Evolutionary conservation across 208 protist species (phyloP), one percentile per base, ranked within the genome.

Genomic region (Tritrichomonas musculus): DNA sequence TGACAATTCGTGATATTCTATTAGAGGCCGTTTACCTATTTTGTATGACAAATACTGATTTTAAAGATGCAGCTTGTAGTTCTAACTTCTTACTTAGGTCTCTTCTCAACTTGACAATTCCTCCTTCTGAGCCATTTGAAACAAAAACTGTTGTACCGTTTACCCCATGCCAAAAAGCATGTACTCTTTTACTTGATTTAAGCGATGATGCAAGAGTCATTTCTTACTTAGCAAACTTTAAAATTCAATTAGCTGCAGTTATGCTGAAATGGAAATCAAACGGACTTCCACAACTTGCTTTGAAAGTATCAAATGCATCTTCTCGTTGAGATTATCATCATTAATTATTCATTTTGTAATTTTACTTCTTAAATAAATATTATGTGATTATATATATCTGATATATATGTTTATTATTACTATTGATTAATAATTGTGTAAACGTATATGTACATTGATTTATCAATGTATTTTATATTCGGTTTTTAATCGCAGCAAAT

Each of bases 281-380:
- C 39, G 44, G 77, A 49, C 27, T 88, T 0, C 44, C 77, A 20
- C n/a, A 88, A 20, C 44, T 88, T 57, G 77, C 77, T 11, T 33
- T 88, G 17, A 88, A 88, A 39, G 27, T 88, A 22, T 88, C 77
- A 88, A 88, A 88, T 50, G 73, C 53, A 22, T 60, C 53, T n/a
- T n/a, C n/a, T n/a, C n/a, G n/a, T n/a, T n/a, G n/a, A n/a, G n/a
- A n/a, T n/a, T n/a, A n/a, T n/a, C n/a, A n/a, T n/a, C n/a, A n/a
- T n/a, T n/a, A n/a, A n/a, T n/a, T n/a, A n/a, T n/a, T n/a, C n/a
- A n/a, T n/a, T n/a, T n/a, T n/a, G n/a, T n/a, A n/a, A n/a, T n/a
- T n/a, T n/a, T n/a, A n/a, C n/a, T n/a, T n/a, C n/a, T n/a, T n/a
- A n/a, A n/a, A n/a, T n/a, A n/a, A n/a, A n/a, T n/a, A n/a, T n/a